These are phyloP conservation scores for Pilaira anomala DNA, from an alignment of 192 early-diverging fungal species.

Conservation along the genomic window DNA sequence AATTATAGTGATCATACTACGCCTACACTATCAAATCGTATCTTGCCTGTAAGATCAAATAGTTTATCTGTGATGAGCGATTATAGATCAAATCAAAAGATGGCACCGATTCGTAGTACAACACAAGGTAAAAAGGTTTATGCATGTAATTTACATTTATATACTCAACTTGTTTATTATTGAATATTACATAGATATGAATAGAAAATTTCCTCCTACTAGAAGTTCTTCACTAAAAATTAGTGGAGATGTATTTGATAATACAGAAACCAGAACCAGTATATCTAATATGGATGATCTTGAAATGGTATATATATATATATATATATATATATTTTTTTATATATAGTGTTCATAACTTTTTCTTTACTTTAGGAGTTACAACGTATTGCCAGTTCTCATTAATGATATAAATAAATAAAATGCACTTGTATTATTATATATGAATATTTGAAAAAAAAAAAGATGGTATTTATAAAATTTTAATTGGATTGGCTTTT, in stretches of 20 bases:
- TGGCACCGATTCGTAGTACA: neutral
- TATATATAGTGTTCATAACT: neutral
- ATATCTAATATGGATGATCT: slow-evolving; percentile 21
- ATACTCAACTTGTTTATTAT: no score
- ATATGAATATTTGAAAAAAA: neutral
- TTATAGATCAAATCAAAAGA: neutral
- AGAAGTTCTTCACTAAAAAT: neutral
- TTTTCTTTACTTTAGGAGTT: slow-evolving; percentile 6
- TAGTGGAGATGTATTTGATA: slow-evolving; percentile 16
- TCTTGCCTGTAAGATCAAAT: slow-evolving; percentile 7
- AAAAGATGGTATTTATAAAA: neutral
- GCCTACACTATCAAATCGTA: no score
- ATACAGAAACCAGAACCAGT: neutral
- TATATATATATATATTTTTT: neutral
- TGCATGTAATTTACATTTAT: no score
- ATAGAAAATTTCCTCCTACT: neutral
- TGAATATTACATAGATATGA: no score
- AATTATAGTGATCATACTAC: neutral
- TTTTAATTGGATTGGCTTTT: slow-evolving; percentile 10
- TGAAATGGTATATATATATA: slow-evolving; percentile 4
- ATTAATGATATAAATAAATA: slow-evolving; percentile 6
- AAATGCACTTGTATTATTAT: neutral
- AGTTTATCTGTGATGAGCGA: slow-evolving; percentile 4
- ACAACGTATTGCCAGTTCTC: slow-evolving; percentile 15
- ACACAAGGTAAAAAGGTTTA: no score